Evolutionary conservation across 257 asterid genomes (phyloP).

Genomic region (Plantago ovata): DNA sequence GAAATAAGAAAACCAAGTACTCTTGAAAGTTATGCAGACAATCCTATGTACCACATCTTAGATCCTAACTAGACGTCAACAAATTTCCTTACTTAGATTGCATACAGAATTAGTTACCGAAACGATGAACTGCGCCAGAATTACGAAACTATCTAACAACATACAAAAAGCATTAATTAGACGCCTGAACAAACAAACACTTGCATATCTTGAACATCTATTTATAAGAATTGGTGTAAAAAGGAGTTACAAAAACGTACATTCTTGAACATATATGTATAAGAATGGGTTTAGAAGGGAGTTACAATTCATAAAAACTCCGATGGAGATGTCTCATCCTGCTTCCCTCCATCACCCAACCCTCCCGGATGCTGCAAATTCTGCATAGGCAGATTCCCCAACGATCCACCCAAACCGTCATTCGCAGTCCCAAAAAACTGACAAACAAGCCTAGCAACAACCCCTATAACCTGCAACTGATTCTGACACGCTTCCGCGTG

Average conservation of each 20-base stretch:
- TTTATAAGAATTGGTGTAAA: constrained; percentile 7
- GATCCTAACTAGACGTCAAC: constrained; percentile 10
- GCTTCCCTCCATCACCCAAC: constrained; percentile 61
- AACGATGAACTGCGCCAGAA: constrained; percentile 3
- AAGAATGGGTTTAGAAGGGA: constrained; percentile 11
- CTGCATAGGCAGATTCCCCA: constrained; percentile 67
- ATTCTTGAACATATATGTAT: constrained; percentile 16
- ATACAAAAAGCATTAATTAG: constrained; percentile 13
- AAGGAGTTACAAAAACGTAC: constrained; percentile 22
- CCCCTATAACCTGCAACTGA: constrained; percentile 75
- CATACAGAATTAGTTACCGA: background rate
- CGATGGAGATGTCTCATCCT: constrained; percentile 65
- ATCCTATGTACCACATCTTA: constrained; percentile 8
- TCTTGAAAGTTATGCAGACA: background rate
- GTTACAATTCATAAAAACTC: constrained; percentile 56
- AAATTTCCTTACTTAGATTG: constrained; percentile 3
- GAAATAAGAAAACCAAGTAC: too few relatives aligned
- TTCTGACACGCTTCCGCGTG: constrained; percentile 88
- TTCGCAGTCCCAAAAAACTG: constrained; percentile 71
- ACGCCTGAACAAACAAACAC: background rate
- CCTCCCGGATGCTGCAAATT: constrained; percentile 79
- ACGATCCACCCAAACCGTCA: constrained; percentile 60
- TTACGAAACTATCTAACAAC: constrained; percentile 24
- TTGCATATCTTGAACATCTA: constrained; percentile 3
- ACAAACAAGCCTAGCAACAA: constrained; percentile 58